These are phyloP conservation scores for Boletus patriciae DNA, from an alignment of 768 basidiomycete species.

Conservation along the genomic window DNA sequence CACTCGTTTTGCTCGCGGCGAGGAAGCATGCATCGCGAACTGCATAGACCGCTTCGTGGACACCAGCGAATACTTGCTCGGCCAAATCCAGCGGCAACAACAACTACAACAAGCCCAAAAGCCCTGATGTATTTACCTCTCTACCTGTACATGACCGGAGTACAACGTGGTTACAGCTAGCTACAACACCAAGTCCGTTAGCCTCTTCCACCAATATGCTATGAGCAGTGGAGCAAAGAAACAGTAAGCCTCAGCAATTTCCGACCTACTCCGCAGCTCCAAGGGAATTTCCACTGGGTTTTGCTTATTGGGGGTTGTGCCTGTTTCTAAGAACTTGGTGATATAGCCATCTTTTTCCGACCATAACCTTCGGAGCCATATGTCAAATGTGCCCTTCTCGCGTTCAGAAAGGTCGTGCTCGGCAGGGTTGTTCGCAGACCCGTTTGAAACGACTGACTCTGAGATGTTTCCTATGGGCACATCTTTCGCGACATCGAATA, in stretches of 20 bases:
- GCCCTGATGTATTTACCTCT: neutral
- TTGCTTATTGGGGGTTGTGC: constrained; percentile 41
- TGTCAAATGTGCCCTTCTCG: constrained; percentile 70
- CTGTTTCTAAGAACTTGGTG: constrained; percentile 58
- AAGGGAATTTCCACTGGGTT: constrained; percentile 56
- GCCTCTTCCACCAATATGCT: constrained; percentile 48
- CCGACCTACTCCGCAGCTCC: constrained; percentile 50
- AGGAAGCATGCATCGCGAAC: constrained; percentile 81
- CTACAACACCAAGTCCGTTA: constrained; percentile 27
- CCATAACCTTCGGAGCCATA: constrained; percentile 85
- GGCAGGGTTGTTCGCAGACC: constrained; percentile 30
- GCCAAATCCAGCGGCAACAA: constrained; percentile 53
- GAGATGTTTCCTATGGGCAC: constrained; percentile 70
- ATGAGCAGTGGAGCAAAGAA: constrained; percentile 62
- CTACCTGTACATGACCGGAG: constrained; percentile 6
- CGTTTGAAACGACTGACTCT: constrained; percentile 30
- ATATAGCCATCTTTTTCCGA: constrained; percentile 79
- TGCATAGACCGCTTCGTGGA: constrained; percentile 94
- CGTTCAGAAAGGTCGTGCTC: constrained; percentile 53
- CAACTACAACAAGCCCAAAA: constrained; percentile 44
- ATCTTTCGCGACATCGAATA: constrained; percentile 64
- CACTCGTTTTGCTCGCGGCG: constrained; percentile 72
- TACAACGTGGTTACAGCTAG: constrained; percentile 10
- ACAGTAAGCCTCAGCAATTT: constrained; percentile 66
- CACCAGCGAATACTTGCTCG: constrained; percentile 78